Evolutionary conservation across 2,329 filamentous ascomycete genomes (phyloP).

Genomic region (Botrytis porri): DNA sequence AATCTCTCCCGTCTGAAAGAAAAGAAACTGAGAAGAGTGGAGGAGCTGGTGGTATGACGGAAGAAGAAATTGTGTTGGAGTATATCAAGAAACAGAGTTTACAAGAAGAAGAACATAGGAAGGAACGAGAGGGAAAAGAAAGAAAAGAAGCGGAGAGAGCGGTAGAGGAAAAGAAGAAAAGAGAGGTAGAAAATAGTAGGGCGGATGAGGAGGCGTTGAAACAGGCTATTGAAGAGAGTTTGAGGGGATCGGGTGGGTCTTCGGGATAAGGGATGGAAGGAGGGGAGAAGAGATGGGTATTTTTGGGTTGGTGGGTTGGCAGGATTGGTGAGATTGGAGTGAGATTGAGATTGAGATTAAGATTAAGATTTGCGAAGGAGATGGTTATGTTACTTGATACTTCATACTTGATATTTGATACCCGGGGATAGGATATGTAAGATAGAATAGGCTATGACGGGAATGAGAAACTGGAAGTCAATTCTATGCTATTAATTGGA

Average conservation of each 20-base stretch:
- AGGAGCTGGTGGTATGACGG: slow-evolving; percentile 40
- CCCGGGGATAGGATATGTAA: background rate
- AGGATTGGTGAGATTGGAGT: no score
- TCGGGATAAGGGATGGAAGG: background rate
- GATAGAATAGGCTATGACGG: background rate
- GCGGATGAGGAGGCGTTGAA: slow-evolving; percentile 56
- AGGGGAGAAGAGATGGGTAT: background rate
- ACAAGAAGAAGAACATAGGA: slow-evolving; percentile 57
- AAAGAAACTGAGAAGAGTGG: background rate
- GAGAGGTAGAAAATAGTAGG: slow-evolving; percentile 32
- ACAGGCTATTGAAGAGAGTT: slow-evolving; percentile 54
- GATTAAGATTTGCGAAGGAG: background rate
- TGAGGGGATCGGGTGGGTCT: slow-evolving; percentile 40
- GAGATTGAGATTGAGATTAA: no score
- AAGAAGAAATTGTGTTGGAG: slow-evolving; percentile 72
- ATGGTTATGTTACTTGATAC: background rate
- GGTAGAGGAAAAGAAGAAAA: slow-evolving; percentile 14
- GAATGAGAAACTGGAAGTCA: background rate
- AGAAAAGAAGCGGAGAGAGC: background rate
- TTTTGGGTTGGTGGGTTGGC: background rate
- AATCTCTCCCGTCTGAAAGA: background rate
- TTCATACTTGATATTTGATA: background rate
- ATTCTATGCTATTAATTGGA: background rate
- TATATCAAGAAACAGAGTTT: slow-evolving; percentile 76
- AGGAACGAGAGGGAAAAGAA: slow-evolving; percentile 20